Evolutionary conservation across 2,329 filamentous ascomycete species (phyloP), one percentile per base, ranked within the genome.

Genomic region (Coniochaeta hoffmannii): DNA sequence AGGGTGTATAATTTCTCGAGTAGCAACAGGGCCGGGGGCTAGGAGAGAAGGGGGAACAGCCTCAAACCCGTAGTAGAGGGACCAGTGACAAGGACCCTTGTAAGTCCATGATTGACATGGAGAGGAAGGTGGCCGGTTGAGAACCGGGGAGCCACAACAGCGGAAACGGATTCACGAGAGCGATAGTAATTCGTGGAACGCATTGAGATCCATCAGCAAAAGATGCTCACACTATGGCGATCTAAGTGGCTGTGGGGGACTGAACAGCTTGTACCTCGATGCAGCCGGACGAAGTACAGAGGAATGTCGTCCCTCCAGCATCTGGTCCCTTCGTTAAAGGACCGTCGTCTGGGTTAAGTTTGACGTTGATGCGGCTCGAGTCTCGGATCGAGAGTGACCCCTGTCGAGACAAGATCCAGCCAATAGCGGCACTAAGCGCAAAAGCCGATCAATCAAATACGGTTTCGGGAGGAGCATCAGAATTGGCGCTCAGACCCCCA

Each of bases 401-500:
- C 50, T 53, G 50, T 53, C 19, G 5, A 35, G 6, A 5, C 5
- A 15, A 22, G 14, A 53, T 28, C 14, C 19, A n/a, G 50, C 50
- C 32, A 53, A 53, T 53, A 32, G 11, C 15, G 24, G 50, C 17
- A 12, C 32, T 38, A 17, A n/a, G 34, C 32, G 22, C 10, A 52
- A 55, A 55, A 22, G 64, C 56, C 65, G 63, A 64, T 68, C 65
- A 69, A 63, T 66, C 67, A 66, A 59, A 57, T 57, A 60, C 60
- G 59, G 72, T 74, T 73, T 74, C 71, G 71, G 56, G 62, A 69
- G 70, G 73, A 62, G 69, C 68, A 69, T 67, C 60, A 66, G 56
- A 35, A 38, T 15, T 38, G 22, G 31, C 31, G 36, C 32, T 51
- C 32, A 34, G 49, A 28, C 49, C 28, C 49, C 32, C 49, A 28